Conservation (phyloP, 2,329 filamentous ascomycete genomes). For the Apiospora hydei region DNA sequence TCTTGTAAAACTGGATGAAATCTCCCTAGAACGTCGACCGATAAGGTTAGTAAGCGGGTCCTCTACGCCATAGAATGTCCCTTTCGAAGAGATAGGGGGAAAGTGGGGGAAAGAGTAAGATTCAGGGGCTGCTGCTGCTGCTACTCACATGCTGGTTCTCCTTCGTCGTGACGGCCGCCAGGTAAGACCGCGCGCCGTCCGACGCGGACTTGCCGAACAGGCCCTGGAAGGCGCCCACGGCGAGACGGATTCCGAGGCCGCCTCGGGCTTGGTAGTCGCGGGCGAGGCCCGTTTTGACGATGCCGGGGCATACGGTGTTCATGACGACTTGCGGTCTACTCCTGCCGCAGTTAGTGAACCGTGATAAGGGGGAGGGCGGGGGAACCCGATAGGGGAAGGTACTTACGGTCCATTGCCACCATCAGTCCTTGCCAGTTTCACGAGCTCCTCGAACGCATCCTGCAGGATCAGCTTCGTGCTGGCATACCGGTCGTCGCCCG, state of each 20-base stretch:
- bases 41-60: background rate
- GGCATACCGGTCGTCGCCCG: slow-evolving; percentile 34
- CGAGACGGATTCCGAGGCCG: slow-evolving; percentile 23
- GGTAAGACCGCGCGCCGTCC: slow-evolving; percentile 37
- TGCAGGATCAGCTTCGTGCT: slow-evolving; percentile 38
- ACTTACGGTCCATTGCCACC: slow-evolving; percentile 34
- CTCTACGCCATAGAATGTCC: background rate
- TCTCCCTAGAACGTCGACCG: background rate
- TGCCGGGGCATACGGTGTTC: slow-evolving; percentile 39
- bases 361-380: too few relatives aligned
- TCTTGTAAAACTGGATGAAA: background rate
- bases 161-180: slow-evolving; percentile 32
- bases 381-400: background rate
- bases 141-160: slow-evolving; percentile 37
- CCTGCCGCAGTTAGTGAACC: background rate
- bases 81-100: background rate
- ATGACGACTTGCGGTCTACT: slow-evolving; percentile 36
- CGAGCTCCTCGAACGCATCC: slow-evolving; percentile 35
- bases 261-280: slow-evolving; percentile 28
- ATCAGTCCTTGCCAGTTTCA: slow-evolving; percentile 29
- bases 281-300: slow-evolving; percentile 34
- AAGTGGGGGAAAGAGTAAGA: too few relatives aligned
- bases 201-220: slow-evolving; percentile 37
- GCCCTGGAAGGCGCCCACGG: slow-evolving; percentile 27
- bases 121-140: background rate